phyloP scores from a whole-genome alignment of 106 monocot species.

The Acanthochlamys bracteata region DNA sequence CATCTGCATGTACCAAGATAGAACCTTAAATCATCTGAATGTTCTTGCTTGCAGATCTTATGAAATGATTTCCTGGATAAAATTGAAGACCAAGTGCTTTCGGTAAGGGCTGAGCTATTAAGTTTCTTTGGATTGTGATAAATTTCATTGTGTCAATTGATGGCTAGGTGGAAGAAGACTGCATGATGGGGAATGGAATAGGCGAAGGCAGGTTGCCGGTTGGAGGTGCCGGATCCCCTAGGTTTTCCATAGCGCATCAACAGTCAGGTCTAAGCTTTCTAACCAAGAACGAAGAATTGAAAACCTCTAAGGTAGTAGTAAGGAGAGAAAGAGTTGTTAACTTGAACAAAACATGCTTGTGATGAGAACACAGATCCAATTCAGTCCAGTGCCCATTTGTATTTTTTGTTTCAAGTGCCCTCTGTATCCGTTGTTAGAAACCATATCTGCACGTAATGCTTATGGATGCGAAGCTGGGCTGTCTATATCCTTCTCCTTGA shows the following conservation, averaged over 20 bases:
- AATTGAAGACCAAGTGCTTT: not conserved
- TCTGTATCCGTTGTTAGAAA: no score
- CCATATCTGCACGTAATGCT: no score
- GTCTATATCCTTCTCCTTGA: no score
- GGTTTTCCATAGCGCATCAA: not conserved
- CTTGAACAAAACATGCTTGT: no score
- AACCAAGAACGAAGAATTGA: not conserved
- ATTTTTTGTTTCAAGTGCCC: no score
- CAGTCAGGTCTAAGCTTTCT: not conserved
- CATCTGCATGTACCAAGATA: not conserved
- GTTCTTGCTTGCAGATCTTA: not conserved
- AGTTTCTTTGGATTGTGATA: not conserved
- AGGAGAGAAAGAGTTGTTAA: not conserved
- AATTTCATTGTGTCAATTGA: not conserved
- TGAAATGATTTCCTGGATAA: not conserved
- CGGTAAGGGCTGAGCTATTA: not conserved
- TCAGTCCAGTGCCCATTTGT: no score
- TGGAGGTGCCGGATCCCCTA: not conserved
- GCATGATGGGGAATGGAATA: not conserved
- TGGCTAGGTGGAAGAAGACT: not conserved
- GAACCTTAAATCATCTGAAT: not conserved
- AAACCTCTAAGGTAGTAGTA: not conserved
- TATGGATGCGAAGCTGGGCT: no score
- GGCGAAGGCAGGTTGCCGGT: not conserved
- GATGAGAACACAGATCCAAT: no score